Percentiles rank a stretch among this genome's conserved stretches.
Conservation (phyloP, 768 basidiomycete genomes). For the Boletus vinaceobasis region DNA sequence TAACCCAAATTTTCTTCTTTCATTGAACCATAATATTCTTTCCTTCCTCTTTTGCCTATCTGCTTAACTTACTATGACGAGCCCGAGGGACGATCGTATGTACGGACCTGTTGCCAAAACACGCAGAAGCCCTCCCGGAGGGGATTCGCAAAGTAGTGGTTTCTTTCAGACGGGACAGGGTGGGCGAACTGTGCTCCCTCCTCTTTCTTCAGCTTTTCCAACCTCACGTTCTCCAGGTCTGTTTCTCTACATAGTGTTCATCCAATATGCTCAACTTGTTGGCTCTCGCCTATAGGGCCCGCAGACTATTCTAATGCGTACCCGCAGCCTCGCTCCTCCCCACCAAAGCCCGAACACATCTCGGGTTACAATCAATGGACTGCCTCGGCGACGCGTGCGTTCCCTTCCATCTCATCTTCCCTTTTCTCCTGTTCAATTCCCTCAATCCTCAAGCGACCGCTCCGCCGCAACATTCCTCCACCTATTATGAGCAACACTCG, state of each 20-base stretch:
- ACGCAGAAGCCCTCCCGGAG: conserved; percentile 63
- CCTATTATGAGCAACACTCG: conserved; percentile 57
- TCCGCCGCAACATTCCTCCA: conserved; percentile 45
- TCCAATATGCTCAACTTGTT: conserved; percentile 56
- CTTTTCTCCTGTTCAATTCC: background rate
- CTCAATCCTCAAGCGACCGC: conserved; percentile 29
- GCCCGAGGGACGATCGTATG: conserved; percentile 69
- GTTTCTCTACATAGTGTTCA: conserved; percentile 57
- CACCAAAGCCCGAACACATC: conserved; percentile 56
- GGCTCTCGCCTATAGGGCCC: conserved; percentile 58
- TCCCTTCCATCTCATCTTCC: conserved; percentile 14
- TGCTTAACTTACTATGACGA: conserved; percentile 61
- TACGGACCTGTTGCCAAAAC: conserved; percentile 61
- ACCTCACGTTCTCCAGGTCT: conserved; percentile 89
- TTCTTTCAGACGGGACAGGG: conserved; percentile 81
- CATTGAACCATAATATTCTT: conserved; percentile 41
- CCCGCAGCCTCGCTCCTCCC: conserved; percentile 63
- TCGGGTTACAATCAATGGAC: conserved; percentile 48
- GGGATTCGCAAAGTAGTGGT: conserved; percentile 55
- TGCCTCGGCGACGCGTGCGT: conserved; percentile 32
- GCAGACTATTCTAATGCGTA: conserved; percentile 54
- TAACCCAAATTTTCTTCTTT: conserved; percentile 55
- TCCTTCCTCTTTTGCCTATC: conserved; percentile 56
- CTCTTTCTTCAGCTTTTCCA: conserved; percentile 81
- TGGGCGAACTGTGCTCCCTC: conserved; percentile 87